Conservation (phyloP, 148 eudicot genomes). For the Heliamphora exappendiculata region DNA sequence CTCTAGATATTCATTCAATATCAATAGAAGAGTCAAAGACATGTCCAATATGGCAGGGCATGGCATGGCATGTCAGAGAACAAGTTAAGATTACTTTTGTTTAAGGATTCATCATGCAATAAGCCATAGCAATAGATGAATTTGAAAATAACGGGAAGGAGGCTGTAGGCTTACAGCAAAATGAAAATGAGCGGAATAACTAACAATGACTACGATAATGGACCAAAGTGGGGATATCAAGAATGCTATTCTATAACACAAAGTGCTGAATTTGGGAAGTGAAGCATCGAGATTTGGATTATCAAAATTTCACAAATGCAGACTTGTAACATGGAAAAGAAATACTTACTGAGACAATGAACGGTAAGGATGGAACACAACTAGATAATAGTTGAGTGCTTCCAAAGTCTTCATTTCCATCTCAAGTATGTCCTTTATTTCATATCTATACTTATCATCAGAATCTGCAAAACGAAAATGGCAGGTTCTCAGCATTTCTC, state of each 20-base stretch:
- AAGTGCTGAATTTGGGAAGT: background rate
- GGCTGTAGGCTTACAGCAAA: background rate
- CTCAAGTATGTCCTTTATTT: slow-evolving; percentile 94
- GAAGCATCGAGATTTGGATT: background rate
- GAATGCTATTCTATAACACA: background rate
- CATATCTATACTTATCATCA: slow-evolving; percentile 75
- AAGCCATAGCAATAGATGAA: background rate
- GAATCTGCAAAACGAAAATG: slow-evolving; percentile 43
- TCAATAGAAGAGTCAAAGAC: background rate
- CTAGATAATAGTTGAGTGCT: slow-evolving; percentile 84
- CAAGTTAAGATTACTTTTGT: background rate
- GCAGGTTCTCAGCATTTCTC: slow-evolving; percentile 16
- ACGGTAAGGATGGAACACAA: slow-evolving; percentile 93
- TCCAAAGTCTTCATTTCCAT: slow-evolving; percentile 99
- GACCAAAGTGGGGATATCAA: background rate
- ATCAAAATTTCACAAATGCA: slow-evolving; percentile 1
- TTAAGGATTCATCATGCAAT: background rate
- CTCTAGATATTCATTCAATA: background rate
- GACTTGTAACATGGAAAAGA: background rate
- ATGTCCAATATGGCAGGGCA: background rate
- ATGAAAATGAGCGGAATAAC: background rate
- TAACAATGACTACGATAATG: background rate
- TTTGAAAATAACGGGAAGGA: background rate
- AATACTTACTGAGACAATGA: slow-evolving; percentile 73
- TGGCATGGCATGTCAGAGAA: background rate